A percentile compares a stretch with the other conserved stretches of the same genome.
phyloP scores from a whole-genome alignment of 345 rosid genomes.

The Kernera saxatilis region DNA sequence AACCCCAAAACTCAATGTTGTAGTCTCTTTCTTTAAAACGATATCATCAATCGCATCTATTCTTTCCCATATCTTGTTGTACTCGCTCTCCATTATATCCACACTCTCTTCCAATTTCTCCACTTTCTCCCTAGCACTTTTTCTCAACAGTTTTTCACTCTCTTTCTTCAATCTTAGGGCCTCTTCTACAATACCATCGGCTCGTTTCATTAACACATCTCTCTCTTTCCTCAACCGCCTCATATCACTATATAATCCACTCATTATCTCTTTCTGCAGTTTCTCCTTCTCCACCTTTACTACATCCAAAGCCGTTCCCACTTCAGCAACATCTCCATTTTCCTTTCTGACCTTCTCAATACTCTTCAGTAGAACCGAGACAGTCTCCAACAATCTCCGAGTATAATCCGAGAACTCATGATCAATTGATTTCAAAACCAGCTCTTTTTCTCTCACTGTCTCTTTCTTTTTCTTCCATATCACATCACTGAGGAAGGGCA shows the following conservation, averaged over 20 bases:
- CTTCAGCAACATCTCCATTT: constrained; percentile 37
- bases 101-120: constrained; percentile 43
- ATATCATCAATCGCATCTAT: constrained; percentile 60
- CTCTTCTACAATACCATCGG: constrained; percentile 46
- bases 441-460: constrained; percentile 32
- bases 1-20: constrained; percentile 61
- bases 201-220: constrained; percentile 40
- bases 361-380: constrained; percentile 46
- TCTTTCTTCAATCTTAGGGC: constrained; percentile 38
- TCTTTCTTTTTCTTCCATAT: constrained; percentile 30
- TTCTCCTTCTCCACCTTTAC: constrained; percentile 57
- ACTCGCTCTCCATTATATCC: constrained; percentile 52
- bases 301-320: constrained; percentile 41
- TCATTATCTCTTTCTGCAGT: constrained; percentile 62
- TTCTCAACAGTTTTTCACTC: constrained; percentile 26
- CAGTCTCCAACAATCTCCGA: constrained; percentile 53
- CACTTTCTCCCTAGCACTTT: constrained; percentile 29
- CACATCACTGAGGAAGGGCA: constrained; percentile 39
- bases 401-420: constrained; percentile 53
- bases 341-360: constrained; percentile 58
- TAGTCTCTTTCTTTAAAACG: constrained; percentile 54
- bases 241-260: constrained; percentile 42
- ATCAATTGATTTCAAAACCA: constrained; percentile 35
- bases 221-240: constrained; percentile 47
- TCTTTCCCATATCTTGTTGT: constrained; percentile 54